Evolutionary conservation across 345 rosid genomes (phyloP).

Genomic region (Eucalyptus sideroxylon): DNA sequence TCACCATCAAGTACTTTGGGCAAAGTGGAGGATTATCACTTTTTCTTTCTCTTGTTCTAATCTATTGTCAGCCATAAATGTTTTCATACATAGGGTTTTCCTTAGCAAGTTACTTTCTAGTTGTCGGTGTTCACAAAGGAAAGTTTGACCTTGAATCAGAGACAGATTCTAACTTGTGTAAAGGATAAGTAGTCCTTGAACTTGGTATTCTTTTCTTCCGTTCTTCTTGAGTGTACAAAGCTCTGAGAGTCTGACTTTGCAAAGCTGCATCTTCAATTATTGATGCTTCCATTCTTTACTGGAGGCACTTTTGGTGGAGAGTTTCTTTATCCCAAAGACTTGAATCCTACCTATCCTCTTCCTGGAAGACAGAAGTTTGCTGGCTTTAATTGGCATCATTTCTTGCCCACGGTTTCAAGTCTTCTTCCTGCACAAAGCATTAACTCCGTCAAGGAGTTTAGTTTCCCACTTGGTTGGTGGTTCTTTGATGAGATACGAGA

Average conservation of each 20-base stretch:
- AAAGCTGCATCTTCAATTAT: background rate
- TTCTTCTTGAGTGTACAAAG: background rate
- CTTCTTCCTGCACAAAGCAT: background rate
- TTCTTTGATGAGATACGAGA: background rate
- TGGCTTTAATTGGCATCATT: background rate
- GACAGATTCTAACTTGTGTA: background rate
- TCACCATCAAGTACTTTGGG: background rate
- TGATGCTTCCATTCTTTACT: background rate
- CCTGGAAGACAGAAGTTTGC: background rate
- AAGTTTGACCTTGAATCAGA: background rate
- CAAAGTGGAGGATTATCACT: background rate
- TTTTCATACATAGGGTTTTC: background rate
- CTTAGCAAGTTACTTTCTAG: background rate
- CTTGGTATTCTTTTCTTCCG: background rate
- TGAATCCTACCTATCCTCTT: background rate
- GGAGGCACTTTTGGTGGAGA: background rate
- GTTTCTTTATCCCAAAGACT: background rate
- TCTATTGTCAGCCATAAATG: background rate
- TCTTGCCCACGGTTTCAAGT: background rate
- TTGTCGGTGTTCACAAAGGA: background rate
- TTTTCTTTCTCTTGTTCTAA: background rate
- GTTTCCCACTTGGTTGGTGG: background rate
- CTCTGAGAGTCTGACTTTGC: background rate
- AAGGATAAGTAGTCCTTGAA: background rate
- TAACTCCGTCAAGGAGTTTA: background rate